Evolutionary conservation across 345 rosid genomes (phyloP).

Genomic region (Hibiscus trionum): DNA sequence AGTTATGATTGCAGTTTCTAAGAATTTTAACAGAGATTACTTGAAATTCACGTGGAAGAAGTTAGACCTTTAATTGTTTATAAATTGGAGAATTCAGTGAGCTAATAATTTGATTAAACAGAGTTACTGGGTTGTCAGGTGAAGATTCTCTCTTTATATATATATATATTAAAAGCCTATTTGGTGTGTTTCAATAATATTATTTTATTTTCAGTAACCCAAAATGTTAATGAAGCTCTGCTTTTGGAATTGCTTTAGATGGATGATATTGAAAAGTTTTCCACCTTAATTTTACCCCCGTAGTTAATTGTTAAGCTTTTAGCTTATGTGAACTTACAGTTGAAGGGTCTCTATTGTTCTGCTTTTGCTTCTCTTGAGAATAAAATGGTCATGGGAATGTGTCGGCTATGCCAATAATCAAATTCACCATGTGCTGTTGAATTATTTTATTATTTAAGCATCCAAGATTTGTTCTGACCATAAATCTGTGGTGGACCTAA

Average conservation of each 20-base stretch:
- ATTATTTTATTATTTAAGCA: background rate
- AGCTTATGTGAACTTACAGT: background rate
- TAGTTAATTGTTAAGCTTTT: background rate
- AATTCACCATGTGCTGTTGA: background rate
- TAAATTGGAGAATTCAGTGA: background rate
- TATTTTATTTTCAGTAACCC: background rate
- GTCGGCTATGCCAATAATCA: background rate
- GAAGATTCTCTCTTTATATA: background rate
- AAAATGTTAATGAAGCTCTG: background rate
- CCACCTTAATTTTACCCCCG: background rate
- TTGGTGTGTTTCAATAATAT: background rate
- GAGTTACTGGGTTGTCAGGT: conserved; percentile 1
- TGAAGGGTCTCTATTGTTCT: background rate
- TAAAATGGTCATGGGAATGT: background rate
- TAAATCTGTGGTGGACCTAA: conserved; percentile 7
- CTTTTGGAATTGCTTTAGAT: background rate
- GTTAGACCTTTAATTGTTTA: background rate
- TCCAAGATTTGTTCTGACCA: background rate
- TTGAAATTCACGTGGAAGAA: background rate
- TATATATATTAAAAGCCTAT: background rate
- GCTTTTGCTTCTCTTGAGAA: background rate
- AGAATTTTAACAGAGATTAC: too few species aligned
- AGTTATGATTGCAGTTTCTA: too few species aligned
- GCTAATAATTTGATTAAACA: background rate
- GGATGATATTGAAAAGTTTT: background rate